These are phyloP conservation scores for Musa balbisiana DNA, from an alignment of 202 grass and related monocot species.

Conservation along the genomic window DNA sequence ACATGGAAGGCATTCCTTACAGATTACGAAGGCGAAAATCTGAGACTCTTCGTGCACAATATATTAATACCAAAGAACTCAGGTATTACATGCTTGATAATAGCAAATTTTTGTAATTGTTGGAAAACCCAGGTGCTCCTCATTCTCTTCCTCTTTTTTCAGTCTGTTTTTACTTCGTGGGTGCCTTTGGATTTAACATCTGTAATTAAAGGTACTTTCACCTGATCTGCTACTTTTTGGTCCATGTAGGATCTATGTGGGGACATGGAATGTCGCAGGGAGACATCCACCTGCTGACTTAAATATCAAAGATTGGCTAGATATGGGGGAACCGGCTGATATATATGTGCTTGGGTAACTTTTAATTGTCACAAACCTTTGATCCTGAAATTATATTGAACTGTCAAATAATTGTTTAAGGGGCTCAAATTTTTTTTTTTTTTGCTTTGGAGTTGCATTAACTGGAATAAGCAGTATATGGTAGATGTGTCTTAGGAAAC, in stretches of 20 bases:
- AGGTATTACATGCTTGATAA: slow-evolving; percentile 21
- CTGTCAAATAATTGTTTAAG: neutral
- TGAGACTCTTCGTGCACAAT: slow-evolving; percentile 84
- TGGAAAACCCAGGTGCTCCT: neutral
- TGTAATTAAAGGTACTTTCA: neutral
- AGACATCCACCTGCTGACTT: neutral
- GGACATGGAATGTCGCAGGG: slow-evolving; percentile 2
- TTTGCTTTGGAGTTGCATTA: too few species aligned
- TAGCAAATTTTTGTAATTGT: neutral
- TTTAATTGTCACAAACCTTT: neutral
- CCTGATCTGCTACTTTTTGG: neutral
- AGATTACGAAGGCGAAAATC: slow-evolving; percentile 65
- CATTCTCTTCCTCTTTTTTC: neutral
- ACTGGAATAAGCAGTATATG: too few species aligned
- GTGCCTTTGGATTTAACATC: neutral
- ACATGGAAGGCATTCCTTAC: slow-evolving; percentile 33
- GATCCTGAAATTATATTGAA: neutral
- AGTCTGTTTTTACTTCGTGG: neutral
- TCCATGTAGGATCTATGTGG: slow-evolving; percentile 5
- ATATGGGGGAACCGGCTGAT: slow-evolving; percentile 7
- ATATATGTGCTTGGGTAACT: slow-evolving; percentile 16
- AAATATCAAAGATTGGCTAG: slow-evolving; percentile 5
- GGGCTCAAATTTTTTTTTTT: too few species aligned
- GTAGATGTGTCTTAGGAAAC: too few species aligned
- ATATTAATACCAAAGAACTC: slow-evolving; percentile 73